These are phyloP conservation scores for Fusarium agapanthi DNA, from an alignment of 2,329 filamentous ascomycete species.

Conservation along the genomic window DNA sequence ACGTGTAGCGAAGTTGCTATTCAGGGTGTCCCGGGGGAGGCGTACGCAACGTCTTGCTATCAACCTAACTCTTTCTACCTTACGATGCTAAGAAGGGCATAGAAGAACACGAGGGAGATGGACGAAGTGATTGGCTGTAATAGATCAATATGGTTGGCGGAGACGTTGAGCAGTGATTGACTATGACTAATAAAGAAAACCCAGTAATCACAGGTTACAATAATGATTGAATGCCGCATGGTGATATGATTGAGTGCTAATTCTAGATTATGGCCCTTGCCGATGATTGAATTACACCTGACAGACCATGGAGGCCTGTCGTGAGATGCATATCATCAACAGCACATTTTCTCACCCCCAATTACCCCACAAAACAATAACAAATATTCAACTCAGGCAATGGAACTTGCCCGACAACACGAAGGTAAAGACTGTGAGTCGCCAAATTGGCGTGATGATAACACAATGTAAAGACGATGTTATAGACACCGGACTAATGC, in stretches of 20 bases:
- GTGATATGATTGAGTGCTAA: not conserved
- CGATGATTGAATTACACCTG: not conserved
- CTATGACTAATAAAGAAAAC: no score
- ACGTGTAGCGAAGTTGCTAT: not conserved
- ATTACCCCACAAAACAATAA: not conserved
- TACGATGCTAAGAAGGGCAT: not conserved
- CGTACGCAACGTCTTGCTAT: fast-evolving
- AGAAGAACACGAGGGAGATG: not conserved
- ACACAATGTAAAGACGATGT: not conserved
- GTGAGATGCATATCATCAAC: not conserved
- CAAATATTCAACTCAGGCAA: not conserved
- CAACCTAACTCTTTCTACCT: no score
- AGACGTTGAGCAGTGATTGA: not conserved
- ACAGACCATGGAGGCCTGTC: not conserved
- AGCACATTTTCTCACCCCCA: not conserved
- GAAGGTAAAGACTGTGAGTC: not conserved
- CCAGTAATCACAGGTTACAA: fast-evolving
- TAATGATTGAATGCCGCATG: not conserved
- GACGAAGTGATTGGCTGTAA: not conserved
- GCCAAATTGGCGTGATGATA: not conserved
- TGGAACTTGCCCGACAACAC: not conserved
- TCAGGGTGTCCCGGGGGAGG: fast-evolving
- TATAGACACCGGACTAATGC: not conserved
- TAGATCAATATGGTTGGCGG: not conserved
- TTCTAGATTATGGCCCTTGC: not conserved